Conservation (phyloP, 2,329 filamentous ascomycete genomes). For the Arthroderma uncinatum region DNA sequence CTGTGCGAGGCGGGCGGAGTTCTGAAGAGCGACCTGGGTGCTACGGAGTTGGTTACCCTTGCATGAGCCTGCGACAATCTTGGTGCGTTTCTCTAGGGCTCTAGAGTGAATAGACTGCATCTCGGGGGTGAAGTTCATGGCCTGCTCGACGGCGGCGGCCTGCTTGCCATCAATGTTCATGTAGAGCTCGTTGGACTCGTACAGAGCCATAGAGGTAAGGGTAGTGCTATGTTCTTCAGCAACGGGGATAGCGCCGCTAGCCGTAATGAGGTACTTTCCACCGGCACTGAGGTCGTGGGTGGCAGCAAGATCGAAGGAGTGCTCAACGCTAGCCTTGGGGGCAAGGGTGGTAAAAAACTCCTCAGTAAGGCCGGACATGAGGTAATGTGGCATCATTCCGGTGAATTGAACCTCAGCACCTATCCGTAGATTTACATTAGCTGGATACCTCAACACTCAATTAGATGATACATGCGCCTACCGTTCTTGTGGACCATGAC, state of each 20-base stretch:
- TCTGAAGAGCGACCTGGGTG: constrained; percentile 42
- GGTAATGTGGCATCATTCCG: constrained; percentile 3
- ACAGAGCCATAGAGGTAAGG: constrained; percentile 46
- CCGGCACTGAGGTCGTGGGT: constrained; percentile 11
- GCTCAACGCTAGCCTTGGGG: constrained; percentile 7
- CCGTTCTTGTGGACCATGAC: constrained; percentile 11
- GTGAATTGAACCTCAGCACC: constrained; percentile 7
- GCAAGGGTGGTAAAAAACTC: constrained; percentile 8
- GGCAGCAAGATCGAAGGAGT: constrained; percentile 9
- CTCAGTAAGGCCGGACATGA: constrained; percentile 3
- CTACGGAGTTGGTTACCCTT: constrained; percentile 37
- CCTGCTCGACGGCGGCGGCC: constrained; percentile 41
- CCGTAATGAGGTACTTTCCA: constrained; percentile 8
- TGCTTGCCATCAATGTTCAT: constrained; percentile 47
- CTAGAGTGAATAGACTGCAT: neutral
- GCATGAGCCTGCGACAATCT: constrained; percentile 40
- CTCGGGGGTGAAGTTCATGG: constrained; percentile 26
- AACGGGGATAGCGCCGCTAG: constrained; percentile 7
- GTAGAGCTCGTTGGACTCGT: constrained; percentile 48
- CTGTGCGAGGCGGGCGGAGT: constrained; percentile 45
- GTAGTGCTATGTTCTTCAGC: constrained; percentile 30
- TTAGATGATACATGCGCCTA: neutral
- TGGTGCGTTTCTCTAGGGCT: constrained; percentile 13
- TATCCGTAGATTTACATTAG: neutral
- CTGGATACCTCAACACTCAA: neutral